A percentile compares a stretch with the other conserved stretches of the same genome.
These are phyloP conservation scores for Balansia obtecta DNA, from an alignment of 2,329 filamentous ascomycete species.

Conservation along the genomic window DNA sequence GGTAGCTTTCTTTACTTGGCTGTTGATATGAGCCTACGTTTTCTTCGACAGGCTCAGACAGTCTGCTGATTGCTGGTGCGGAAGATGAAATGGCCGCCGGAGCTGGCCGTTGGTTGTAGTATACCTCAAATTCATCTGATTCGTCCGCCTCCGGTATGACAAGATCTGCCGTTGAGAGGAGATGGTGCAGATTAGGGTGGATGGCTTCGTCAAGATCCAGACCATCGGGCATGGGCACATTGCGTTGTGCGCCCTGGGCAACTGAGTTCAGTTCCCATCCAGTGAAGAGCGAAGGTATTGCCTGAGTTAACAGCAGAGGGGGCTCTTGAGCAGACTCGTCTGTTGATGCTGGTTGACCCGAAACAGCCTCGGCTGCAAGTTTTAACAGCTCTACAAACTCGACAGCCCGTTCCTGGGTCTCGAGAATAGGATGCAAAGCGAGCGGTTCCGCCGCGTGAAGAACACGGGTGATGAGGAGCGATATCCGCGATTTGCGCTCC, in stretches of 20 bases:
- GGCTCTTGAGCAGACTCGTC: constrained; percentile 48
- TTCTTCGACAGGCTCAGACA: constrained; percentile 39
- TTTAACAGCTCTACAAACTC: constrained; percentile 86
- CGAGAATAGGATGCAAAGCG: constrained; percentile 70
- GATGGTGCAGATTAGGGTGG: constrained; percentile 55
- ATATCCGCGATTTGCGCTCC: constrained; percentile 60
- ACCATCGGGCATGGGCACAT: constrained; percentile 66
- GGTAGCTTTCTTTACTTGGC: constrained; percentile 48
- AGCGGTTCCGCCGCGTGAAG: constrained; percentile 72
- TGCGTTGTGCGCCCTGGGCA: constrained; percentile 66
- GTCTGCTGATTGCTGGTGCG: constrained; percentile 39
- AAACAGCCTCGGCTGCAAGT: constrained; percentile 69
- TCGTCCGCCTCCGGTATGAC: constrained; percentile 37
- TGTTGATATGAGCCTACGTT: constrained; percentile 44
- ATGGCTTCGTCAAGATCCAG: constrained; percentile 75
- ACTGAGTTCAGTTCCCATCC: constrained; percentile 90
- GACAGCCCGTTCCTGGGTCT: constrained; percentile 89
- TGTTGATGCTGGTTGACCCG: constrained; percentile 48
- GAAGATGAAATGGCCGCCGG: constrained; percentile 38
- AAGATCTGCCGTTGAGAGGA: constrained; percentile 50
- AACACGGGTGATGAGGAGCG: constrained; percentile 69
- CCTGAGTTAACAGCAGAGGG: constrained; percentile 77
- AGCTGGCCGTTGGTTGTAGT: constrained; percentile 47
- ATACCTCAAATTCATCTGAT: constrained; percentile 54
- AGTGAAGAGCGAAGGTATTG: constrained; percentile 75